Conservation (phyloP, 306 rosid species). For the Sphenostylis stenocarpa region DNA sequence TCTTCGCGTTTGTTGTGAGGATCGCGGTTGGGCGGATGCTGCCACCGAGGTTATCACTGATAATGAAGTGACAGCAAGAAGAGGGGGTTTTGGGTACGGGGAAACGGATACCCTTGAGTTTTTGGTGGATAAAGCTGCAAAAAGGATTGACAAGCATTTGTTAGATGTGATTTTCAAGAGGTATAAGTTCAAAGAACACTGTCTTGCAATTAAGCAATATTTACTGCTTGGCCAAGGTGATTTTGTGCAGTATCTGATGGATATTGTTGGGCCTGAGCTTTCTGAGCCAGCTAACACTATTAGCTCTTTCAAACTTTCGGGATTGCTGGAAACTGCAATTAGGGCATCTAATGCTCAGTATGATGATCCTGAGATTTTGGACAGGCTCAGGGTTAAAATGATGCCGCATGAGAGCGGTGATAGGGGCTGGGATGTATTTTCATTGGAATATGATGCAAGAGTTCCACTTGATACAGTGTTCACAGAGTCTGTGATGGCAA, state of each 20-base stretch:
- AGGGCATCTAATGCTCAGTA: constrained; percentile 96
- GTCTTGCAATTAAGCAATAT: constrained; percentile 93
- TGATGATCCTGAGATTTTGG: constrained; percentile 91
- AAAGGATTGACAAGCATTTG: constrained; percentile 88
- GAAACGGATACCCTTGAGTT: constrained; percentile 93
- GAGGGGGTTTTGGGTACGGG: constrained; percentile 90
- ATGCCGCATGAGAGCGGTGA: constrained; percentile 96
- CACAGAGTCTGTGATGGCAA: constrained; percentile 94
- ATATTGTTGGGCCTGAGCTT: constrained; percentile 94
- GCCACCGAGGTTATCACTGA: constrained; percentile 81
- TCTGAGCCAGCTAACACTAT: constrained; percentile 94
- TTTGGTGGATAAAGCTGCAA: constrained; percentile 87
- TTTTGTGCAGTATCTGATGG: constrained; percentile 96
- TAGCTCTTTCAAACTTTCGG: constrained; percentile 90
- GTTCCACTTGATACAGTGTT: constrained; percentile 90
- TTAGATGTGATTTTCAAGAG: constrained; percentile 79
- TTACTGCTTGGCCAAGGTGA: constrained; percentile 94
- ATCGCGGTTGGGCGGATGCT: constrained; percentile 86
- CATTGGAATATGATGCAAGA: constrained; percentile 90
- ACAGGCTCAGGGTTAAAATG: constrained; percentile 90
- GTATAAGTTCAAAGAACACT: constrained; percentile 92
- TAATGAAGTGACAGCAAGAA: constrained; percentile 67
- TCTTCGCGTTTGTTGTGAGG: constrained; percentile 95
- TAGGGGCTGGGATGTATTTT: constrained; percentile 97
- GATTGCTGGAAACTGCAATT: constrained; percentile 87